A percentile compares a stretch with the other conserved stretches of the same genome.
Conservation (phyloP, 2,329 filamentous ascomycete genomes). For the Hypoxylon sp. region DNA sequence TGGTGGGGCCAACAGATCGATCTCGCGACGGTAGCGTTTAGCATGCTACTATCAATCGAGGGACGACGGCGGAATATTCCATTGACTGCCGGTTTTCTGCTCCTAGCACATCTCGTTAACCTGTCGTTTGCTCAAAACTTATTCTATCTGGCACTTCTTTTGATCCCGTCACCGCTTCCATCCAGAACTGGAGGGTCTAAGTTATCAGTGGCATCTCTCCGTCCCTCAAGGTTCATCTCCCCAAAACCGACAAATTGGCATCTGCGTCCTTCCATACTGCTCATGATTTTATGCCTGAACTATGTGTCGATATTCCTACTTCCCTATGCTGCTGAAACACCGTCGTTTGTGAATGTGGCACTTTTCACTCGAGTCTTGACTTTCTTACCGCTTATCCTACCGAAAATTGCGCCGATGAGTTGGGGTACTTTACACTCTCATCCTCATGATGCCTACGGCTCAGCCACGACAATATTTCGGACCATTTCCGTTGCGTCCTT, state of each 20-base stretch:
- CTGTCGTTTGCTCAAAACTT: constrained; percentile 75
- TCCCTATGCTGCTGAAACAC: constrained; percentile 60
- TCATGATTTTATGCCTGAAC: constrained; percentile 55
- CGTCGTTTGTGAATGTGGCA: constrained; percentile 57
- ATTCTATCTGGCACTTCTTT: constrained; percentile 72
- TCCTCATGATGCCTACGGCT: constrained; percentile 58
- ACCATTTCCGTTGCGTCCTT: constrained; percentile 62
- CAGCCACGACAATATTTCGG: constrained; percentile 64
- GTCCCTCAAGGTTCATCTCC: constrained; percentile 55
- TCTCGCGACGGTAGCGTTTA: constrained; percentile 68
- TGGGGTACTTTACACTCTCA: constrained; percentile 64
- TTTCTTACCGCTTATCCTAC: constrained; percentile 63
- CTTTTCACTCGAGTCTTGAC: constrained; percentile 58
- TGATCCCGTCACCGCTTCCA: constrained; percentile 67
- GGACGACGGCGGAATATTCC: constrained; percentile 71
- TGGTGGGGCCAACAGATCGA: constrained; percentile 76
- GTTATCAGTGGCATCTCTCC: constrained; percentile 51
- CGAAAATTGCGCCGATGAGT: constrained; percentile 63
- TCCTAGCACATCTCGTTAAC: constrained; percentile 71
- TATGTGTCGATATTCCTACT: constrained; percentile 57
- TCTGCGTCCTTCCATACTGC: constrained; percentile 57
- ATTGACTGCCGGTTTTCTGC: constrained; percentile 69
- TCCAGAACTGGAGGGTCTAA: constrained; percentile 48
- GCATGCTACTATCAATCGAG: constrained; percentile 71
- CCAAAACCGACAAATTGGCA: constrained; percentile 63